Evolutionary conservation across 306 rosid species (phyloP).

Genomic region (Cercis canadensis): DNA sequence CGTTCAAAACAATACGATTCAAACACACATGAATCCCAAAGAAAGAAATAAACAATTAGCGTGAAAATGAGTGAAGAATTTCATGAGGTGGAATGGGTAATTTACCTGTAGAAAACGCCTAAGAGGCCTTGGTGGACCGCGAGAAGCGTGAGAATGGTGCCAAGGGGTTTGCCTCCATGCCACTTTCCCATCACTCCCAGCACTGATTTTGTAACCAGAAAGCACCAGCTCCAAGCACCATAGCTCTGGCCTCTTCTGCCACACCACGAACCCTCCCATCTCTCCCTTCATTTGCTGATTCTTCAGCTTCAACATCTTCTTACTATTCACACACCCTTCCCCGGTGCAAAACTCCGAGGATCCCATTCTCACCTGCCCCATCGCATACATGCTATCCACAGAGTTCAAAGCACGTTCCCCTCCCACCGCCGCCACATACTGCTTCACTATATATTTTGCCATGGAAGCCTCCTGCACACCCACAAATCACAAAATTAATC

Average conservation of each 20-base stretch:
- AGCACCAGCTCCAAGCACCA: constrained; percentile 92
- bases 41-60: background rate
- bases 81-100: background rate
- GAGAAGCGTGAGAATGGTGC: constrained; percentile 98
- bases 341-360: constrained; percentile 72
- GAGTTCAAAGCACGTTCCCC: constrained; percentile 76
- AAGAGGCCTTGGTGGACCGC: constrained; percentile 94
- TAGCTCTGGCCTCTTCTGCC: constrained; percentile 84
- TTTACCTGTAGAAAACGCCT: constrained; percentile 83
- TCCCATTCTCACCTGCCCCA: constrained; percentile 91
- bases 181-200: constrained; percentile 90
- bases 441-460: constrained; percentile 92
- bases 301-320: constrained; percentile 59
- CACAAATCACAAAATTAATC: background rate
- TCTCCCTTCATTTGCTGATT: constrained; percentile 61
- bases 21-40: too few relatives aligned
- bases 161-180: constrained; percentile 99
- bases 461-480: constrained; percentile 66
- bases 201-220: constrained; percentile 86
- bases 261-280: constrained; percentile 89
- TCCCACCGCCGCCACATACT: constrained; percentile 88
- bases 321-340: constrained; percentile 49
- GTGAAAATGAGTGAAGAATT: constrained; percentile 26
- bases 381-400: constrained; percentile 87
- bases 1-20: too few relatives aligned